A percentile compares a stretch with the other conserved stretches of the same genome.
phyloP scores from a whole-genome alignment of 495 filamentous ascomycete species.

The Trichoderma erinaceum region DNA sequence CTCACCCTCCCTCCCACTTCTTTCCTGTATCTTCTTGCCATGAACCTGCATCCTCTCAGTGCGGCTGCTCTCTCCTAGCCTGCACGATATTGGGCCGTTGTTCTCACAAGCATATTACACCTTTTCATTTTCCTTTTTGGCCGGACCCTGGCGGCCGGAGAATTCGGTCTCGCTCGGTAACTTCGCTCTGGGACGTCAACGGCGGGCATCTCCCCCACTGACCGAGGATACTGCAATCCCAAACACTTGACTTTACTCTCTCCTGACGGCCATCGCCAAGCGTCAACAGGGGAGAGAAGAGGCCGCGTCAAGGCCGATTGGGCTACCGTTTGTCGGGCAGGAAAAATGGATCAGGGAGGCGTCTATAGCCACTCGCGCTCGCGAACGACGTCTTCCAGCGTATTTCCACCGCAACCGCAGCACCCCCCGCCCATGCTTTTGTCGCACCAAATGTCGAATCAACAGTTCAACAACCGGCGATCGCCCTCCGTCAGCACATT shows the following conservation, averaged over 20 bases:
- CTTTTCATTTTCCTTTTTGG: not conserved
- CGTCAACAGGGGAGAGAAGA: not conserved
- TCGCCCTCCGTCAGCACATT: conserved; percentile 70
- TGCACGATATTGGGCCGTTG: not conserved
- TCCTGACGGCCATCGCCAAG: conserved; percentile 19
- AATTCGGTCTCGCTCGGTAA: not conserved
- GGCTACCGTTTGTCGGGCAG: conserved; percentile 23
- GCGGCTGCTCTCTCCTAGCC: not conserved
- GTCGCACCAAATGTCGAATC: not conserved
- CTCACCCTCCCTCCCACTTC: conserved; percentile 8
- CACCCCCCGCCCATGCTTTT: conserved; percentile 4
- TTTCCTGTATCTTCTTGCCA: not conserved
- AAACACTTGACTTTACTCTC: conserved; percentile 35
- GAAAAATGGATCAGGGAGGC: conserved; percentile 33
- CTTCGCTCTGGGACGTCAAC: not conserved
- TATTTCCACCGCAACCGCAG: conserved; percentile 36
- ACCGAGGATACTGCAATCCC: conserved; percentile 24
- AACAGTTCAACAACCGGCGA: conserved; percentile 49
- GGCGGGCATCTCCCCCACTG: not conserved
- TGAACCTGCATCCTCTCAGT: not conserved
- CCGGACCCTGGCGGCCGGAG: not conserved
- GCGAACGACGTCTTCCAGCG: conserved; percentile 56
- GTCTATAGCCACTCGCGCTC: conserved; percentile 50
- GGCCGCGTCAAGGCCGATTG: not conserved
- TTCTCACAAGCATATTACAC: not conserved